A percentile compares a stretch with the other conserved stretches of the same genome.
These are phyloP conservation scores for Blepharisma stoltei DNA, from an alignment of 73 alveolate species.

Conservation along the genomic window DNA sequence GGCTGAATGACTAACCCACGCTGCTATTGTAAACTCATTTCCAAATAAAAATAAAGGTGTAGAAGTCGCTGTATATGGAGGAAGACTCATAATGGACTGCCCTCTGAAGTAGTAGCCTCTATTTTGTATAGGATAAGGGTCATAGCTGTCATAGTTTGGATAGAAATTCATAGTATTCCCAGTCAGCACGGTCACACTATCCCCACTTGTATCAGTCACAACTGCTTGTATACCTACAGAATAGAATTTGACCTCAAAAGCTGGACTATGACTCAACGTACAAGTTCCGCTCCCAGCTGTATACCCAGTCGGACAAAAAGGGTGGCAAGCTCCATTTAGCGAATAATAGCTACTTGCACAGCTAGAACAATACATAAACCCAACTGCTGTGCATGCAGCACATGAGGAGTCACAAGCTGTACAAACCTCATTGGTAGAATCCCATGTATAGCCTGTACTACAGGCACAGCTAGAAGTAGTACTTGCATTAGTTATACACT, in stretches of 20 bases:
- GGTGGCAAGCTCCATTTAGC: constrained; percentile 9
- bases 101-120: constrained; percentile 7
- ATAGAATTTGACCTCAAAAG: too few relatives aligned
- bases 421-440: constrained; percentile 8
- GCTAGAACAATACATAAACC: neutral
- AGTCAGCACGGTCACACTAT: neutral
- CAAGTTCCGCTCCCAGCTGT: constrained; percentile 11
- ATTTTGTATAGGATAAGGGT: constrained; percentile 22
- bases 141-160: neutral
- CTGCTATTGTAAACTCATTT: neutral
- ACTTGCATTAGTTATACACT: neutral
- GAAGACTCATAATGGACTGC: neutral
- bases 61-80: constrained; percentile 1
- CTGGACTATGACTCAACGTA: neutral
- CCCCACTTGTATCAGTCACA: neutral
- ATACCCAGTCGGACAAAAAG: constrained; percentile 21
- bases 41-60: neutral
- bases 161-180: neutral
- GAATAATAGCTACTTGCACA: neutral
- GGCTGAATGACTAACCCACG: neutral
- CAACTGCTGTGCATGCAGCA: neutral
- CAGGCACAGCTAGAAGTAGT: neutral
- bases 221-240: constrained; percentile 19
- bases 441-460: constrained; percentile 5
- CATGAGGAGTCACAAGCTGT: neutral